These are phyloP conservation scores for Aspergillus puulaauensis DNA, from an alignment of 2,329 filamentous ascomycete species.

Conservation along the genomic window DNA sequence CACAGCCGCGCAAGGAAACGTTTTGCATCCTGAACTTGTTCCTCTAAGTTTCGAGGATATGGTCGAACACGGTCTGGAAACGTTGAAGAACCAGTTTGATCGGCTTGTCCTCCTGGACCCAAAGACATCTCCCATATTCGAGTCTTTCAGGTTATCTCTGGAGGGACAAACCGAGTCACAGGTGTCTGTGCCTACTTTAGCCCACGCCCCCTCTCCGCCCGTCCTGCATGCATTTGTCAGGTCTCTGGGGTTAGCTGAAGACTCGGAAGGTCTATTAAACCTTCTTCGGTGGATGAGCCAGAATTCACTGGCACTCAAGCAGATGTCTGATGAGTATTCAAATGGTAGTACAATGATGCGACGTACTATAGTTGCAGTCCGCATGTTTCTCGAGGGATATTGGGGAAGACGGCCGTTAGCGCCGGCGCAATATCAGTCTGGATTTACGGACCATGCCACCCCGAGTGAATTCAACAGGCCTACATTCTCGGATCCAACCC, in stretches of 20 bases:
- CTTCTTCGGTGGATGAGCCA: constrained; percentile 45
- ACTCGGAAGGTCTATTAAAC: constrained; percentile 40
- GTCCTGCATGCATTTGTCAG: constrained; percentile 44
- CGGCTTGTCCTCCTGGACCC: constrained; percentile 32
- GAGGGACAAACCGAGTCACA: constrained; percentile 13
- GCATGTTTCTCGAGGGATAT: constrained; percentile 41
- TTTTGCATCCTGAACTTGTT: constrained; percentile 4
- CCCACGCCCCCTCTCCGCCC: constrained; percentile 39
- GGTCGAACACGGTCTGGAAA: constrained; percentile 28
- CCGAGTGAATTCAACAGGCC: constrained; percentile 6
- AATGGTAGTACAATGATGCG: constrained; percentile 41
- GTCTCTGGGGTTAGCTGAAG: constrained; percentile 40
- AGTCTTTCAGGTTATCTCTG: constrained; percentile 16
- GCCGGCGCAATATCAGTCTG: background rate
- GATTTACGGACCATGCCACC: background rate
- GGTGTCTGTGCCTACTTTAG: constrained; percentile 28
- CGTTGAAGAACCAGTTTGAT: constrained; percentile 39
- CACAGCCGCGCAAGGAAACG: constrained; percentile 13
- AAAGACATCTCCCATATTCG: constrained; percentile 22
- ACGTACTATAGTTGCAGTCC: constrained; percentile 39
- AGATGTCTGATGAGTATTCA: constrained; percentile 33
- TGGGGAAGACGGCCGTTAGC: constrained; percentile 18
- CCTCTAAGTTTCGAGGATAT: constrained; percentile 27
- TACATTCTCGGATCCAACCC: constrained; percentile 26
- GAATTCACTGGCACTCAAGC: constrained; percentile 32